A percentile compares a stretch with the other conserved stretches of the same genome.
Evolutionary conservation across 2,329 filamentous ascomycete species (phyloP).

Genomic region (Ceratocystis variospora): DNA sequence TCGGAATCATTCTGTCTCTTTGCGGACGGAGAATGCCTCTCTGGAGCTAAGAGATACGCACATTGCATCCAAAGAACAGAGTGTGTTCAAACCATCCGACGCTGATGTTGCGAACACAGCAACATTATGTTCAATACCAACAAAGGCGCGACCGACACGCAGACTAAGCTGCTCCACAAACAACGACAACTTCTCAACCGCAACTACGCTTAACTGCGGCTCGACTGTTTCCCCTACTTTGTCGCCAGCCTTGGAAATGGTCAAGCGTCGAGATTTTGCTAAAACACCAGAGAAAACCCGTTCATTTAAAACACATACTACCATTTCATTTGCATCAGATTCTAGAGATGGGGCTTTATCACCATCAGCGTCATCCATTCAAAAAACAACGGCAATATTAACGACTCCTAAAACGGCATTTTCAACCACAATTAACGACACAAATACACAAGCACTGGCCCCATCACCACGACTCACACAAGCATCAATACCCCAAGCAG

Average conservation of each 20-base stretch:
- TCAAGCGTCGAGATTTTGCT: neutral
- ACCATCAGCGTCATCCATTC: neutral
- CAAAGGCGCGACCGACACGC: neutral
- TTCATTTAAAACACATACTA: neutral
- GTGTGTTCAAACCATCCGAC: neutral
- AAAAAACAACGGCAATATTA: neutral
- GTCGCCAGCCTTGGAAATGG: neutral
- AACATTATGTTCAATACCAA: neutral
- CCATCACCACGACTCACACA: neutral
- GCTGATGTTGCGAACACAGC: neutral
- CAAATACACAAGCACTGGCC: neutral
- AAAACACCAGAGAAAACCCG: neutral
- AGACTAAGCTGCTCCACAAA: neutral
- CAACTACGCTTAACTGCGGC: conserved; percentile 32
- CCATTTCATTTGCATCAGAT: neutral
- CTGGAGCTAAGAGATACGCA: neutral
- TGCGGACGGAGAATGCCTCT: neutral
- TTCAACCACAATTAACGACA: neutral
- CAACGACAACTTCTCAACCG: conserved; percentile 32
- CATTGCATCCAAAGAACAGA: neutral
- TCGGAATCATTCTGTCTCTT: neutral
- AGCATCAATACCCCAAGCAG: neutral
- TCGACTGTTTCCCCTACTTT: neutral
- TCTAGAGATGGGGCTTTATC: neutral
- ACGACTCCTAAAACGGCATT: neutral